Evolutionary conservation across 1,139 yeast genomes (phyloP), one percentile per base, ranked within the genome.

Genomic region (Lodderomyces parapsilosis): DNA sequence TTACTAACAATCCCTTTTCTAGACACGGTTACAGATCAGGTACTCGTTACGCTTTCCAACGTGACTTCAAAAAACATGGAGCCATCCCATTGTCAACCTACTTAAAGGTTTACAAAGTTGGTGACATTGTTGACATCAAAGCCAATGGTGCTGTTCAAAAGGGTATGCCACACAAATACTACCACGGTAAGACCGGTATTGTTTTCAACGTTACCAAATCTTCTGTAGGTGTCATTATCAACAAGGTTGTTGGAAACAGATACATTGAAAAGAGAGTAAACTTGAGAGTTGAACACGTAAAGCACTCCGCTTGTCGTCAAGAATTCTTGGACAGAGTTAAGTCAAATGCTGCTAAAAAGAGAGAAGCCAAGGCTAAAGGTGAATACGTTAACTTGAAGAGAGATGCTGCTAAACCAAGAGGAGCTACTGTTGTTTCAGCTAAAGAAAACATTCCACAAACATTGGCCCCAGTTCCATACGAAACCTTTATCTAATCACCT

Each of bases 141-240:
- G 99, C 96, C 76, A 93, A 93, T 75, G 97, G 96, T 83, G 83
- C 99, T 62, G 82, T 91, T 81, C 98, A 93, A 77, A 90, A 91
- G 85, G 98, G 99, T 87, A 90, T 93, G 97, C 99, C 99, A 74
- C 96, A 89, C 90, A 93, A 93, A 83, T 91, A 83, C 86, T 93
- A 93, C 96, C 97, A 91, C 83, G 99, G 99, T 79, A 93, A 90
- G 86, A 93, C 99, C 60, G 99, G 99, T 85, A 89, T 91, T 62
- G 85, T 93, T 59, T 93, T 83, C 95, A 93, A 93, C 84, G 94
- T 93, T 62, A 93, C 99, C 85, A 93, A 88, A 83, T 78, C 96
- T 54, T 81, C 99, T 56, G 98, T 93, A 59, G 99, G 99, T 84
- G 95, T 93, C 63, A 88, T 93, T 70, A 77, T 93, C 72, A 86